These are phyloP conservation scores for Haplosporangium sp. DNA, from an alignment of 371 early-diverging fungal genomes.

Conservation along the genomic window DNA sequence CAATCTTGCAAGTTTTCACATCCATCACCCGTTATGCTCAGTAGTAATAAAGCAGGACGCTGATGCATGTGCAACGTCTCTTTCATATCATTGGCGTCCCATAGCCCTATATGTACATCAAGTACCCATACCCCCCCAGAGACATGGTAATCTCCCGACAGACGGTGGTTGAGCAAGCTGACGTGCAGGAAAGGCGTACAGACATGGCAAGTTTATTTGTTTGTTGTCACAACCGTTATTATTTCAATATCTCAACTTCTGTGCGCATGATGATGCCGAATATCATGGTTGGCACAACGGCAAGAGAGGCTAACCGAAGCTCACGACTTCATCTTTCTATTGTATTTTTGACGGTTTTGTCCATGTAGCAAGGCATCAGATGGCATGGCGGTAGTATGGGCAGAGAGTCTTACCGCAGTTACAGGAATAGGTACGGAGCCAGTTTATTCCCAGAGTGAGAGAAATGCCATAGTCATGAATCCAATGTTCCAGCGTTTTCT, in stretches of 20 bases:
- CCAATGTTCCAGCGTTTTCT: too few relatives aligned
- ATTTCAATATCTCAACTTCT: too few relatives aligned
- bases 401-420: conserved; percentile 16
- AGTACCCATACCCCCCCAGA: neutral
- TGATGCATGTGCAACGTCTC: neutral
- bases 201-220: conserved; percentile 26
- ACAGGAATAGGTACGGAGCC: conserved; percentile 18
- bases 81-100: conserved; percentile 1
- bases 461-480: too few relatives aligned
- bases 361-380: conserved; percentile 37
- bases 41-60: too few relatives aligned
- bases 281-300: neutral
- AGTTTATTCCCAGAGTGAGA: too few relatives aligned
- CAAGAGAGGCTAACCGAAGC: neutral
- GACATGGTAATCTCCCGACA: conserved; percentile 15
- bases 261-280: too few relatives aligned
- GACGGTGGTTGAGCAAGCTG: conserved; percentile 40
- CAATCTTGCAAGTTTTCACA: too few relatives aligned
- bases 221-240: too few relatives aligned
- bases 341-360: neutral
- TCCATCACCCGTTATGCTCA: too few relatives aligned
- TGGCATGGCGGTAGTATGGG: conserved; percentile 30
- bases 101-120: neutral
- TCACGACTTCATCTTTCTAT: neutral
- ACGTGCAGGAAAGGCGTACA: conserved; percentile 16